Evolutionary conservation across 2,329 filamentous ascomycete genomes (phyloP).

Genomic region (Epichloe sibirici): DNA sequence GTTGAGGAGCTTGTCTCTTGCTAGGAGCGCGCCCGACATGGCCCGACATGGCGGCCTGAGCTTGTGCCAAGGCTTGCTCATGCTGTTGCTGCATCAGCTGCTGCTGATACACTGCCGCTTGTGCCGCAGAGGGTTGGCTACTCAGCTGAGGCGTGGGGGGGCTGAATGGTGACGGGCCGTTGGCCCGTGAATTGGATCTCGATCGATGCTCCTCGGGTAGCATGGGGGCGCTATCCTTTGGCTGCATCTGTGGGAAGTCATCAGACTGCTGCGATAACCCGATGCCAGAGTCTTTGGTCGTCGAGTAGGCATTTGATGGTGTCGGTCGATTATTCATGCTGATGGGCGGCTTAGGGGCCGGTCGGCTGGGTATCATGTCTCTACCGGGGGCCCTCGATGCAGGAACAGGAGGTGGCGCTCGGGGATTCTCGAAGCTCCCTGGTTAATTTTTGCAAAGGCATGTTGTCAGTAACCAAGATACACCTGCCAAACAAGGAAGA

Average conservation of each 20-base stretch:
- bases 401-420: constrained; percentile 83
- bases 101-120: constrained; percentile 43
- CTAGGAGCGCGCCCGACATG: constrained; percentile 63
- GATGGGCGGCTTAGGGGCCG: constrained; percentile 77
- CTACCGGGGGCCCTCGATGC: constrained; percentile 34
- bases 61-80: constrained; percentile 68
- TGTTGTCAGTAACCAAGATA: background rate
- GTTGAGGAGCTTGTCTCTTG: constrained; percentile 43
- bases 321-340: constrained; percentile 44
- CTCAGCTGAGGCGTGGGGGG: constrained; percentile 27
- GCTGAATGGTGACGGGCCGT: constrained; percentile 39
- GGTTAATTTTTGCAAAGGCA: background rate
- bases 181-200: constrained; percentile 53
- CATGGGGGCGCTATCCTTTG: constrained; percentile 46
- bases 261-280: constrained; percentile 47
- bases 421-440: constrained; percentile 94
- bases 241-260: constrained; percentile 34
- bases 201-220: constrained; percentile 56
- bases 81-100: constrained; percentile 69
- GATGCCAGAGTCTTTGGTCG: constrained; percentile 49
- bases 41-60: constrained; percentile 63
- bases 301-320: constrained; percentile 35
- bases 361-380: constrained; percentile 62
- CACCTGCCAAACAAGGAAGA: background rate
- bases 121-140: constrained; percentile 18